Base-by-base conservation (phyloP, 2,329 filamentous ascomycete species). In the Pseudocercospora eumusae region DNA sequence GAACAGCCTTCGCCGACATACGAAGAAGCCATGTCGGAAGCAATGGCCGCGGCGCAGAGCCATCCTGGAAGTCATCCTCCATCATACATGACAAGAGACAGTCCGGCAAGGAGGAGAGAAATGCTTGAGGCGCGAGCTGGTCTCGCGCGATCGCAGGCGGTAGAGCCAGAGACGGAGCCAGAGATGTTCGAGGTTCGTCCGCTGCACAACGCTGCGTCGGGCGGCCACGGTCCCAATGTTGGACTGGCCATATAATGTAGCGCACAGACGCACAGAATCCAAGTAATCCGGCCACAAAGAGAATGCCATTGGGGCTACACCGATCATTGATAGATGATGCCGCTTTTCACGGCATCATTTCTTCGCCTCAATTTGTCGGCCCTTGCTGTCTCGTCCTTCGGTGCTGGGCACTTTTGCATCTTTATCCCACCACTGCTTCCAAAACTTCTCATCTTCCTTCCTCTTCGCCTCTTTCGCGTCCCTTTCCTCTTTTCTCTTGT, bases 401-500 rank as follows among this genome's bases (percentile, higher is more conserved):
- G 55, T 63, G 44, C 61, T 58, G 52, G 66, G 60, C 33, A 60
- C 63, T 63, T 65, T 71, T 61, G 60, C 57, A 54, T 74, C 73
- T 67, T 76, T 75, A 56, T 75, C 79, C 81, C 81, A 83, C 80
- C 80, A 83, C 68, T 83, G 80, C 66, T 77, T 75, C 69, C 82
- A 80, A 57, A 80, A 79, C 68, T 75, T 76, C 70, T 80, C 77
- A 62, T 77, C 74, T 68, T 78, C 71, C 64, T 71, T 68, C 65
- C 78, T 76, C 69, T 76, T 75, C 63, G 72, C 67, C 66, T 79
- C 80, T 64, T 80, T 78, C 65, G 83, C 82, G 76, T 92, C 88
- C 40, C 87, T 80, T 76, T 89, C 86, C 61, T 80, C 80, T 70
- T 87, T 84, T 60, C 93, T 83, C 78, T 92, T 86, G 69, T 91